phyloP scores from a whole-genome alignment of 1,284 basidiomycete genomes.

The Schizophyllum commune region DNA sequence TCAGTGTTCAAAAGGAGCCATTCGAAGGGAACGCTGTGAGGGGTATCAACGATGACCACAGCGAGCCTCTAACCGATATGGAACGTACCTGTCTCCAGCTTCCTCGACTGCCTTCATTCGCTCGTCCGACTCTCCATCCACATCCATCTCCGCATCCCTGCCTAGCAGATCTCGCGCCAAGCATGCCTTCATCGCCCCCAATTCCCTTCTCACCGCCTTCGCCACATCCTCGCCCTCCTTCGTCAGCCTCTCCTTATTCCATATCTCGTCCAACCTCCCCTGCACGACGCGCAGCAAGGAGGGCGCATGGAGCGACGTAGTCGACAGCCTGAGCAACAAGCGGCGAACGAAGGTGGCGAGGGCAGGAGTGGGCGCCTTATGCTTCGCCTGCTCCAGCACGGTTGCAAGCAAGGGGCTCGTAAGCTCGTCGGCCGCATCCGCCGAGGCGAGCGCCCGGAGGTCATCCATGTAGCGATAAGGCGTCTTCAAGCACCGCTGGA shows the following conservation, averaged over 20 bases:
- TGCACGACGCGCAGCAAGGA: not conserved
- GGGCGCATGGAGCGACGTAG: slow-evolving; percentile 10
- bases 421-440: slow-evolving; percentile 1
- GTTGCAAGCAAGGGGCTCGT: slow-evolving; percentile 73
- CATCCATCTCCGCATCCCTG: not conserved
- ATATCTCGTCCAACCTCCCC: not conserved
- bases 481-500: slow-evolving; percentile 77
- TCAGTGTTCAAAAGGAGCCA: slow-evolving; percentile 37
- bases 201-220: not conserved
- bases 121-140: not conserved
- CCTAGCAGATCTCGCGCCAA: not conserved
- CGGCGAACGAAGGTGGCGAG: slow-evolving; percentile 56
- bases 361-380: slow-evolving; percentile 28
- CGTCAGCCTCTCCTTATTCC: not conserved
- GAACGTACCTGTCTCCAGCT: not conserved
- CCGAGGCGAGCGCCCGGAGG: slow-evolving; percentile 24
- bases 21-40: slow-evolving; percentile 32
- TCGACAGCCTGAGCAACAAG: slow-evolving; percentile 48
- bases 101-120: not conserved
- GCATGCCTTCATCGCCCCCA: not conserved
- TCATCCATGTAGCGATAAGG: slow-evolving; percentile 87
- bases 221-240: not conserved
- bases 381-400: slow-evolving; percentile 62
- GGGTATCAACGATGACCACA: slow-evolving; percentile 11
- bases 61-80: not conserved